These are phyloP conservation scores for Cornus suecica DNA, from an alignment of 148 eudicot genomes.

Conservation along the genomic window DNA sequence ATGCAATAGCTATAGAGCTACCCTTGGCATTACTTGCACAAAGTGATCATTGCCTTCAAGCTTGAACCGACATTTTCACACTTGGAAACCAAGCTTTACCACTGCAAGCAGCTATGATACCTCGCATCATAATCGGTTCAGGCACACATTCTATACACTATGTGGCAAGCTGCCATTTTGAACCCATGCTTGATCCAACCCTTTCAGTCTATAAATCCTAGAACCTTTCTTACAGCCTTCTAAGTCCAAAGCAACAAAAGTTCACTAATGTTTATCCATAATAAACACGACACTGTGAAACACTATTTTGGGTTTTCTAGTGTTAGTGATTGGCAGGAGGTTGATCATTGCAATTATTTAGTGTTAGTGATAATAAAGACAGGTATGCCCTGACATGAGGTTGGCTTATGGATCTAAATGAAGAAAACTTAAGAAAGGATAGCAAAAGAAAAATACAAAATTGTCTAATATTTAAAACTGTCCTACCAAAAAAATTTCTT, in stretches of 20 bases:
- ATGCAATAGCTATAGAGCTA: no score
- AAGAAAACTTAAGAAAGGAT: not conserved
- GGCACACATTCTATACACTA: no score
- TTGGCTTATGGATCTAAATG: not conserved
- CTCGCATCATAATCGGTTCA: no score
- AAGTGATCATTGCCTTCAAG: no score
- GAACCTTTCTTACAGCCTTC: not conserved
- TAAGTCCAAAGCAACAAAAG: not conserved
- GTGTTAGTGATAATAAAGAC: not conserved
- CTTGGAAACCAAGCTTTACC: no score
- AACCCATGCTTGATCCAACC: not conserved
- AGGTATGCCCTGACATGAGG: not conserved
- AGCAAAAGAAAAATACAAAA: not conserved
- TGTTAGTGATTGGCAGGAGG: not conserved
- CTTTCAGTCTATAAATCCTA: not conserved
- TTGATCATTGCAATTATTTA: not conserved
- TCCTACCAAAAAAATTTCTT: not conserved
- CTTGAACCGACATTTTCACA: no score
- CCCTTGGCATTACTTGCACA: no score
- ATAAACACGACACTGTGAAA: no score
- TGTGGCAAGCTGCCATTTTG: not conserved
- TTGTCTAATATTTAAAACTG: not conserved
- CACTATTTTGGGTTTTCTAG: not conserved
- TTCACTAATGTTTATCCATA: not conserved
- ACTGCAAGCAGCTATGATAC: no score